Evolutionary conservation across 305 asterid genomes (phyloP).

Genomic region (Rubia balearica): DNA sequence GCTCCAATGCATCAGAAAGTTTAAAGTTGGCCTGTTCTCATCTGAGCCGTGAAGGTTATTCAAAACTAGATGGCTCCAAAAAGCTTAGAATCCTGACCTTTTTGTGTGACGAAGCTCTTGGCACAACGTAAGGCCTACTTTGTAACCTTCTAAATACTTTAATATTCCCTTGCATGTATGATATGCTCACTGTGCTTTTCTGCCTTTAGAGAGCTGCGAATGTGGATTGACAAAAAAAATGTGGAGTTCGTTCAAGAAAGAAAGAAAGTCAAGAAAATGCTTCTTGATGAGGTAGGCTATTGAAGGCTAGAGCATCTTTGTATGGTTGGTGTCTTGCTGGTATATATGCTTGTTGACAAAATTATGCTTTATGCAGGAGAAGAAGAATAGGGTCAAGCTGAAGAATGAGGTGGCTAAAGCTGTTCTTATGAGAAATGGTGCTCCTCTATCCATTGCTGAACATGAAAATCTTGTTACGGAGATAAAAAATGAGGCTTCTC

Average conservation of each 20-base stretch:
- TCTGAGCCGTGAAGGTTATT: slow-evolving; percentile 16
- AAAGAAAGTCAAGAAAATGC: slow-evolving; percentile 17
- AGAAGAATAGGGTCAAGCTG: slow-evolving; percentile 15
- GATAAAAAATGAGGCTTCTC: slow-evolving; percentile 14
- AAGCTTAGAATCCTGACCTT: slow-evolving; percentile 22
- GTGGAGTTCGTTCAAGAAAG: slow-evolving; percentile 16
- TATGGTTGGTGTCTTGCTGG: not conserved
- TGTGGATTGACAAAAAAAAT: slow-evolving; percentile 22
- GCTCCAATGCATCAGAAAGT: slow-evolving; percentile 7
- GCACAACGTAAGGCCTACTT: slow-evolving; percentile 15
- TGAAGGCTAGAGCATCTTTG: not conserved
- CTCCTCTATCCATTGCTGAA: slow-evolving; percentile 16
- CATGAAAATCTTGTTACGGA: slow-evolving; percentile 13
- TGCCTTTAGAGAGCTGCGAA: slow-evolving; percentile 16
- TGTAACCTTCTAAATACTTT: not conserved
- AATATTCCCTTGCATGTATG: not conserved
- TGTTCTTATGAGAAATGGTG: slow-evolving; percentile 8
- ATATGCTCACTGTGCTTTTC: not conserved
- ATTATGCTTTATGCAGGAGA: slow-evolving; percentile 14
- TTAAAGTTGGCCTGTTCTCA: slow-evolving; percentile 8
- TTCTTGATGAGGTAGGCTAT: slow-evolving; percentile 13
- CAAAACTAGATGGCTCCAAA: slow-evolving; percentile 15
- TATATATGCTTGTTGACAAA: not conserved
- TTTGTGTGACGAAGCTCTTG: slow-evolving; percentile 25
- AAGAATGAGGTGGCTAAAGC: slow-evolving; percentile 15